These are phyloP conservation scores for Ascocoryne sarcoides DNA, from an alignment of 2,329 filamentous ascomycete genomes.

Conservation along the genomic window DNA sequence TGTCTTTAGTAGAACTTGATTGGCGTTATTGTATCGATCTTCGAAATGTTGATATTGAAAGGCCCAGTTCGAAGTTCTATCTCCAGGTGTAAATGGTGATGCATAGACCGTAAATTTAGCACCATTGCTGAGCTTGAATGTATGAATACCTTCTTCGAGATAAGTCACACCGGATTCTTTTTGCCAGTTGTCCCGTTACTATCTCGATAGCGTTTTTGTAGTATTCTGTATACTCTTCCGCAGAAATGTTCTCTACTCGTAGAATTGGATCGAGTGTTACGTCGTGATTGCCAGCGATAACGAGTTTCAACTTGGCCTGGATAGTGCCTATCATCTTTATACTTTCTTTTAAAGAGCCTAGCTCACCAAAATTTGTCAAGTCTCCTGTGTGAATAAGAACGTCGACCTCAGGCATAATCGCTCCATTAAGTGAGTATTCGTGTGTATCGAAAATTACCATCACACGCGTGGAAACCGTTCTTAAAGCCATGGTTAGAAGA, in stretches of 20 bases:
- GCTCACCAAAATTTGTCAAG: conserved; percentile 25
- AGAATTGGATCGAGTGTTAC: conserved; percentile 39
- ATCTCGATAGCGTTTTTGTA: conserved; percentile 7
- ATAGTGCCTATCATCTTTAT: conserved; percentile 28
- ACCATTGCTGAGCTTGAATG: conserved; percentile 20
- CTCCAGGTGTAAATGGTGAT: conserved; percentile 22
- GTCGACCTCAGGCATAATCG: conserved; percentile 22
- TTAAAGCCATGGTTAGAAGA: conserved; percentile 5
- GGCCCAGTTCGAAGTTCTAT: conserved; percentile 10
- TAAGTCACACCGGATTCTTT: conserved; percentile 16
- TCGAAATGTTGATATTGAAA: conserved; percentile 19
- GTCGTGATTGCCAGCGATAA: conserved; percentile 56
- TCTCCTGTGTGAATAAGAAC: conserved; percentile 32
- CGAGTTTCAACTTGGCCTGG: conserved; percentile 46
- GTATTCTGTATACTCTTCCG: conserved; percentile 1
- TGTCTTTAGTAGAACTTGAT: conserved; percentile 2
- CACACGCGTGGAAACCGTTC: conserved; percentile 13
- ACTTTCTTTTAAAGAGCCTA: conserved; percentile 19
- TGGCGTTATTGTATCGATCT: conserved; percentile 17
- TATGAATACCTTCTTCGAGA: conserved; percentile 22
- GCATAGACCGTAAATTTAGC: conserved; percentile 23
- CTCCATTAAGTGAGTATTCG: conserved; percentile 12
- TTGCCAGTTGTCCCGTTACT: conserved; percentile 9
- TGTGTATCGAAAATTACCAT: conserved; percentile 23
- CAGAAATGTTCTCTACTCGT: conserved; percentile 3